Evolutionary conservation across 805 yeast species (phyloP).

Genomic region (Pichia deserticola): DNA sequence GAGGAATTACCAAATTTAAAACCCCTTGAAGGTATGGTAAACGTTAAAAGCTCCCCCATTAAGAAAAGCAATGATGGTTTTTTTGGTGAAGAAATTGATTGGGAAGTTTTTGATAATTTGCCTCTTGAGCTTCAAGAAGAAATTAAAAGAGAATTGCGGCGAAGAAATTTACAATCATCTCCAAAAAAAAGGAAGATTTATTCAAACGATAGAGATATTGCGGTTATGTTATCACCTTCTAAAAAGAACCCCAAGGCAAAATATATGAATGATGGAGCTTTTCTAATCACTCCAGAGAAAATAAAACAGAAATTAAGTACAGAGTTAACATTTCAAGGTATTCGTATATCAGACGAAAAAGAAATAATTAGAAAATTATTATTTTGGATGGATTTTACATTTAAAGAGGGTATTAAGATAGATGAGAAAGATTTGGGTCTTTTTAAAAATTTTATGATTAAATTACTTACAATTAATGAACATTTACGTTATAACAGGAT

Average conservation of each 20-base stretch:
- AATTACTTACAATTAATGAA: constrained; percentile 18
- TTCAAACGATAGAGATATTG: constrained; percentile 14
- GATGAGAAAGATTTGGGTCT: constrained; percentile 21
- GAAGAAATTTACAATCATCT: constrained; percentile 28
- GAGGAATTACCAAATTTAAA: not conserved
- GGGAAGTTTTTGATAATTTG: constrained; percentile 54
- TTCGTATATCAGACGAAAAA: constrained; percentile 13
- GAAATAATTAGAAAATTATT: constrained; percentile 12
- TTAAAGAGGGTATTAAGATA: constrained; percentile 14
- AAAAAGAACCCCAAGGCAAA: not conserved
- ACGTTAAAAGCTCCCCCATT: not conserved
- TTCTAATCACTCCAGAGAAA: constrained; percentile 1
- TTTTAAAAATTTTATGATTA: constrained; percentile 23
- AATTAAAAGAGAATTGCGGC: constrained; percentile 42
- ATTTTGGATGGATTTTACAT: constrained; percentile 21
- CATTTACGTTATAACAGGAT: constrained; percentile 15
- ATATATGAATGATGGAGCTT: not conserved
- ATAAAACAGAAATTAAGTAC: constrained; percentile 1
- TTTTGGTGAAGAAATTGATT: constrained; percentile 38
- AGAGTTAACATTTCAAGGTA: constrained; percentile 19
- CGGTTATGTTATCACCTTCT: constrained; percentile 11
- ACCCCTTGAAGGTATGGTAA: not conserved
- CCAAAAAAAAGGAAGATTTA: constrained; percentile 12
- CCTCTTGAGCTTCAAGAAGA: constrained; percentile 65
- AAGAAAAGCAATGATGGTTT: not conserved